Evolutionary conservation across 192 early-diverging fungal genomes (phyloP), one percentile per base, ranked within the genome.

Genomic region (Entophlyctis helioformis): DNA sequence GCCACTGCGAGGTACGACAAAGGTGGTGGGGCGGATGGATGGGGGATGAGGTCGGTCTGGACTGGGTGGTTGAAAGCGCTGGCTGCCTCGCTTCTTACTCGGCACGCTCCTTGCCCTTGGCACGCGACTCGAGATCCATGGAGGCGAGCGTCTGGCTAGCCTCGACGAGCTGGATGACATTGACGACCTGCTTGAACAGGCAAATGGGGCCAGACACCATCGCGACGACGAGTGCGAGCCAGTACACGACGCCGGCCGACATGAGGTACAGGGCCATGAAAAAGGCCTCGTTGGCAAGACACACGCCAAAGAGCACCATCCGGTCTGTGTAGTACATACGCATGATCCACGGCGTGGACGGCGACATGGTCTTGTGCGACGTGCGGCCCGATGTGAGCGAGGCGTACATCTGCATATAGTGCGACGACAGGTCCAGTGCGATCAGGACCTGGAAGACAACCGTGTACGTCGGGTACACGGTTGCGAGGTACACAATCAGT

Each of bases 341-440:
- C 43, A 99, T 69, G 16, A 91, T 72, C 57, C 48, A 56, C 5
- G 68, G 72, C 56, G 86, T 89, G 28, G 79, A 72, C 6, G 69
- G 57, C 16, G 76, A 67, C 44, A 97, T 80, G 35, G 80, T 68
- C 59, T 99, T 99, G 66, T 99, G 96, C 56, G 86, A 91, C 4
- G 76, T 69, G 24, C 78, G 64, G 51, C 96, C 96, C 3, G 79
- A 75, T 9, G 78, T 80, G 45, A 96, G 66, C 20, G 89, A 86
- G 43, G 83, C 76, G 65, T 94, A 92, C 91, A 99, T 99, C 39
- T 99, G 96, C 79, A 96, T 85, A 55, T 99, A 99, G 59, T 99
- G 96, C 51, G 85, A 87, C 50, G 83, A 85, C 27, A 99, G 76
- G 53, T 99, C 96, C 38, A 99, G 74, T 1, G 88, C 77, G 46